A percentile compares a stretch with the other conserved stretches of the same genome.
Conservation (phyloP, 768 basidiomycete genomes). For the Sporobolomyces pararoseus region DNA sequence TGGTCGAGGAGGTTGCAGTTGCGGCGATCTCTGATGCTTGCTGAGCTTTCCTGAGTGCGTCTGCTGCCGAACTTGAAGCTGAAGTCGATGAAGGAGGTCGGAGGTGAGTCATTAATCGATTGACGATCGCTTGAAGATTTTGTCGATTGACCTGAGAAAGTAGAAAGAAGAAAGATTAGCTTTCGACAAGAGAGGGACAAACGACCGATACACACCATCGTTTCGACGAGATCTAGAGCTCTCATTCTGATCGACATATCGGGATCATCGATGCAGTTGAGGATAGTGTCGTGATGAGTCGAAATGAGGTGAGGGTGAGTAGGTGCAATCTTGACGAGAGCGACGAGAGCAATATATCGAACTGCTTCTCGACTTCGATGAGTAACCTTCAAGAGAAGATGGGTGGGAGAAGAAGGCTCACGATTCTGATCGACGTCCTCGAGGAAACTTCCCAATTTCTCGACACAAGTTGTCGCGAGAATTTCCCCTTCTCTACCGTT, state of each 20-base stretch:
- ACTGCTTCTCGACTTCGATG: slow-evolving; percentile 56
- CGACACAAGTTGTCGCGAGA: slow-evolving; percentile 80
- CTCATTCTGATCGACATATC: slow-evolving; percentile 96
- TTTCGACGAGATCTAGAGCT: slow-evolving; percentile 85
- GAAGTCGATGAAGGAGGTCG: slow-evolving; percentile 46
- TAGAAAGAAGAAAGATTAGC: background rate
- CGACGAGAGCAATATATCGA: slow-evolving; percentile 92
- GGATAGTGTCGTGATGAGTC: slow-evolving; percentile 85
- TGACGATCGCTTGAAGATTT: slow-evolving; percentile 83
- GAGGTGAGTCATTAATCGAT: slow-evolving; percentile 82
- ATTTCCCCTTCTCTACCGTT: slow-evolving; percentile 59
- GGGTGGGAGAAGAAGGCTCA: slow-evolving; percentile 54
- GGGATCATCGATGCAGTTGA: slow-evolving; percentile 81
- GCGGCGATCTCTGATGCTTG: slow-evolving; percentile 34
- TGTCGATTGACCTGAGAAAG: slow-evolving; percentile 66
- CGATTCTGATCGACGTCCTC: slow-evolving; percentile 92
- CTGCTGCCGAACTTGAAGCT: slow-evolving; percentile 45
- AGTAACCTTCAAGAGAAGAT: background rate
- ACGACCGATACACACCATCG: slow-evolving; percentile 64
- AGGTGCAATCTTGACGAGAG: slow-evolving; percentile 89
- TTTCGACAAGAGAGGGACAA: background rate
- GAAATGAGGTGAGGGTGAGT: slow-evolving; percentile 71
- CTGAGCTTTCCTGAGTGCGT: slow-evolving; percentile 37
- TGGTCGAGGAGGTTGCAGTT: slow-evolving; percentile 39
- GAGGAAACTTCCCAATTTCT: slow-evolving; percentile 86